Evolutionary conservation across 495 filamentous ascomycete genomes (phyloP), one percentile per base, ranked within the genome.

Genomic region (Margaritispora aquatica): DNA sequence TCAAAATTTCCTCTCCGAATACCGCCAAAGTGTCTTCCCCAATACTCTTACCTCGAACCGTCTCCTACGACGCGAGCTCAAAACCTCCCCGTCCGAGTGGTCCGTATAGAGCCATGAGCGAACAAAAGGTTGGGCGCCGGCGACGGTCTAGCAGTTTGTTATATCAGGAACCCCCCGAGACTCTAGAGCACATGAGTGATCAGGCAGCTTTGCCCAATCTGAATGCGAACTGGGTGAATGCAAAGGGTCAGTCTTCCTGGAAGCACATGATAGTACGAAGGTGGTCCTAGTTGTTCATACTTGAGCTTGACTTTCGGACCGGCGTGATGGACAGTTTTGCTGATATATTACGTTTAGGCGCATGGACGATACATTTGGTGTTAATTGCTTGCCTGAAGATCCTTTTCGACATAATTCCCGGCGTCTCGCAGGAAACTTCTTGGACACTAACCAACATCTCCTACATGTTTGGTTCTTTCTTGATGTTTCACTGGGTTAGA

Each of bases 401-500:
- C 68, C 80, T 98, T 65, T 97, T 88, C 80, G 90, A 96, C 74
- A 93, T 93, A 68, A 86, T 98, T 55, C 94, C 94, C 17, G 89
- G 91, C 60, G 84, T 96, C 60, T 94, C 91, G 41, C 94, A 97
- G 73, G 94, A 98, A 73, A 95, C 90, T 36, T 96, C 92, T 56
- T 98, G 94, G 94, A 97, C 93, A 26, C 80, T 98, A 65, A 96
- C 91, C 73, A 98, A 98, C 77, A 95, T 97, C 74, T 88, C 91
- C 55, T 98, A 98, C 80, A 97, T 97, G 92, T 85, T 92, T 74
- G 93, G 90, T 70, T 96, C 94, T 19, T 98, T 96, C 74, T 82
- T 98, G 69, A 98, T 97, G 94, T 98, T 98, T 73, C 94, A 98
- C 76, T 96, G 87, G 78, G 94, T 98, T 66, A 90, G 92, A 69